Percentiles rank a stretch among this genome's conserved stretches.
Conservation (phyloP, 2,329 filamentous ascomycete species). For the Parastagonospora avenae region DNA sequence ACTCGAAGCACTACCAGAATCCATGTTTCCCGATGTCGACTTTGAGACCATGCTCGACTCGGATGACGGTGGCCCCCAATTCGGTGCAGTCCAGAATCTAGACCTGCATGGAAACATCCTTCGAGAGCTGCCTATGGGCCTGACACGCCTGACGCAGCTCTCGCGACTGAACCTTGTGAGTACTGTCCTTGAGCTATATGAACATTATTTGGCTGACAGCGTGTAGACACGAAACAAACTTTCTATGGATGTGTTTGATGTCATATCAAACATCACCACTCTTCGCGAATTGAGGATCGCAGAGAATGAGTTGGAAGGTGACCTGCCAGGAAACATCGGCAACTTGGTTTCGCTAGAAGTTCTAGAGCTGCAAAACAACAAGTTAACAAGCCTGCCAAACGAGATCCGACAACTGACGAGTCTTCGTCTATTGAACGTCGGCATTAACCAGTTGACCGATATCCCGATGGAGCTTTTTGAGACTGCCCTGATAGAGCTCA, state of each 20-base stretch:
- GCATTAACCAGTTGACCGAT: slow-evolving; percentile 74
- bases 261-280: slow-evolving; percentile 73
- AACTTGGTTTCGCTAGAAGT: slow-evolving; percentile 73
- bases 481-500: slow-evolving; percentile 72
- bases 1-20: slow-evolving; percentile 72
- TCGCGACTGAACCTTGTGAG: slow-evolving; percentile 81
- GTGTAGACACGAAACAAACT: slow-evolving; percentile 79
- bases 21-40: slow-evolving; percentile 75
- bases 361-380: slow-evolving; percentile 82
- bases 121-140: slow-evolving; percentile 71
- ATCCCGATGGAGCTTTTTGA: slow-evolving; percentile 74
- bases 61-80: slow-evolving; percentile 72
- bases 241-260: slow-evolving; percentile 70
- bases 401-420: slow-evolving; percentile 69
- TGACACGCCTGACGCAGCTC: slow-evolving; percentile 74
- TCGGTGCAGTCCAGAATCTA: slow-evolving; percentile 78
- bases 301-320: slow-evolving; percentile 36
- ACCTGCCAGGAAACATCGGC: slow-evolving; percentile 66
- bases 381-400: slow-evolving; percentile 71
- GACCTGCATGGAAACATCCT: slow-evolving; percentile 88
- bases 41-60: slow-evolving; percentile 62
- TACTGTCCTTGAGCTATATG: not conserved
- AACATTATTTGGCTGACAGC: slow-evolving; percentile 10
- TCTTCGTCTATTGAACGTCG: slow-evolving; percentile 78
- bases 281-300: slow-evolving; percentile 82